Conservation (phyloP, 2,329 filamentous ascomycete species). For the Zalaria sp. region DNA sequence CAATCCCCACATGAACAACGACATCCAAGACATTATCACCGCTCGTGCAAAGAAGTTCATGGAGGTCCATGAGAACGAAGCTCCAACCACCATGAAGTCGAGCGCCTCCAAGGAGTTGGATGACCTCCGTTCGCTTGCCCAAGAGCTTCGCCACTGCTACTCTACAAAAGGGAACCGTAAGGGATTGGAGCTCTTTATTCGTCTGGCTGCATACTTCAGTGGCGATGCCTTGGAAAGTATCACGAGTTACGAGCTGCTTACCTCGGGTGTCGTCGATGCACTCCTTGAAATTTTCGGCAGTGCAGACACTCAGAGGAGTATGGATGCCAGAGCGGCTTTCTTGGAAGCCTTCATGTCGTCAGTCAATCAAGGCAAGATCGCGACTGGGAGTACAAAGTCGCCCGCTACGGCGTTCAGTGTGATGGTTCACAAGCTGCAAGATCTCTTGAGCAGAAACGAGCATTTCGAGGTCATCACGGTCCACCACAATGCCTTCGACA, state of each 20-base stretch:
- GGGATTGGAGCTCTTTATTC: slow-evolving; percentile 56
- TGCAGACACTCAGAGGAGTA: slow-evolving; percentile 38
- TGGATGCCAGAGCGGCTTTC: slow-evolving; percentile 65
- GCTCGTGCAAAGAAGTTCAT: slow-evolving; percentile 71
- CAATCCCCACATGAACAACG: slow-evolving; percentile 12
- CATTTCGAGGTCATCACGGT: slow-evolving; percentile 97
- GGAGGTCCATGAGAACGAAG: slow-evolving; percentile 65
- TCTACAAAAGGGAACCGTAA: slow-evolving; percentile 14
- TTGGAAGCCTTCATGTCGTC: slow-evolving; percentile 84
- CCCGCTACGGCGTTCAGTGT: slow-evolving; percentile 78
- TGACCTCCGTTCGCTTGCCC: slow-evolving; percentile 56
- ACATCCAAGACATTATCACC: slow-evolving; percentile 57
- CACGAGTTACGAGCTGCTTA: slow-evolving; percentile 86
- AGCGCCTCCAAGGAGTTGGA: slow-evolving; percentile 66
- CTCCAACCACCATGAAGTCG: slow-evolving; percentile 58
- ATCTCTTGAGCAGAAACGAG: slow-evolving; percentile 88
- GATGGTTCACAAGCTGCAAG: slow-evolving; percentile 85
- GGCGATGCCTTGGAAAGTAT: slow-evolving; percentile 81
- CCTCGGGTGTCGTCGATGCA: slow-evolving; percentile 75
- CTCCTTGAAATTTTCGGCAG: slow-evolving; percentile 73
- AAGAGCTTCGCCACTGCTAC: slow-evolving; percentile 60
- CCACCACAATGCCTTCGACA: slow-evolving; percentile 81
- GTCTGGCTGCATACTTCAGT: slow-evolving; percentile 72
- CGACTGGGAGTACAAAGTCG: slow-evolving; percentile 50
- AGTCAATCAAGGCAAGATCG: slow-evolving; percentile 45